Evolutionary conservation across 306 rosid species (phyloP).

Genomic region (Benincasa hispida): DNA sequence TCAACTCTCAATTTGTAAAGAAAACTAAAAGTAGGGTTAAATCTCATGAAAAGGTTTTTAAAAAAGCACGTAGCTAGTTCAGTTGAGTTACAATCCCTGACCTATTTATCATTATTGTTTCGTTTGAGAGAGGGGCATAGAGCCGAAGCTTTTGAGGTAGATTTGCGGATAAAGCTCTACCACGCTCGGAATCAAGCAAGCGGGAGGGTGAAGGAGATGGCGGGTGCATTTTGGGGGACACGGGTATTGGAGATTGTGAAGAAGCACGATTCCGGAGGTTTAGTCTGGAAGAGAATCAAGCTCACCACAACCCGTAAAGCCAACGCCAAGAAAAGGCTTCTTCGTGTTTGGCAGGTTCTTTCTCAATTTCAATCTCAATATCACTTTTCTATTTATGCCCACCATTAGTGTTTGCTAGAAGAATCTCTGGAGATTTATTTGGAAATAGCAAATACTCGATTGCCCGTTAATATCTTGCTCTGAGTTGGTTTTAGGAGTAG

Average conservation of each 20-base stretch:
- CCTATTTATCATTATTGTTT: neutral
- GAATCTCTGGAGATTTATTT: neutral
- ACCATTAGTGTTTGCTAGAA: neutral
- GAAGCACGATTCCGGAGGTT: slow-evolving; percentile 89
- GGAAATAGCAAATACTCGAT: neutral
- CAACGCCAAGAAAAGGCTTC: slow-evolving; percentile 91
- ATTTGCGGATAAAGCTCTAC: too few relatives aligned
- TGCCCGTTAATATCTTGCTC: neutral
- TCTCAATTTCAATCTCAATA: neutral
- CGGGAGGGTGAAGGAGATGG: slow-evolving; percentile 19
- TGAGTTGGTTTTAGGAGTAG: neutral
- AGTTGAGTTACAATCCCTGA: too few relatives aligned
- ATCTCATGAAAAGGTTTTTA: too few relatives aligned
- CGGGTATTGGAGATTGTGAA: slow-evolving; percentile 81
- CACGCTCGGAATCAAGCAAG: neutral
- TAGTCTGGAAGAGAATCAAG: slow-evolving; percentile 85
- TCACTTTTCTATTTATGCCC: neutral
- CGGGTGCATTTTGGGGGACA: slow-evolving; percentile 76
- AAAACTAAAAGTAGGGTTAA: too few relatives aligned
- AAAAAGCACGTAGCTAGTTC: too few relatives aligned
- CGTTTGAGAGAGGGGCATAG: neutral
- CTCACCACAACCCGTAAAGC: slow-evolving; percentile 87
- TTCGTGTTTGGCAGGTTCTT: slow-evolving; percentile 85
- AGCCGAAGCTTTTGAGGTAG: neutral
- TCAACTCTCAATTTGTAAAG: too few relatives aligned